Evolutionary conservation across 192 early-diverging fungal genomes (phyloP).

Genomic region (Podochytrium sp.): DNA sequence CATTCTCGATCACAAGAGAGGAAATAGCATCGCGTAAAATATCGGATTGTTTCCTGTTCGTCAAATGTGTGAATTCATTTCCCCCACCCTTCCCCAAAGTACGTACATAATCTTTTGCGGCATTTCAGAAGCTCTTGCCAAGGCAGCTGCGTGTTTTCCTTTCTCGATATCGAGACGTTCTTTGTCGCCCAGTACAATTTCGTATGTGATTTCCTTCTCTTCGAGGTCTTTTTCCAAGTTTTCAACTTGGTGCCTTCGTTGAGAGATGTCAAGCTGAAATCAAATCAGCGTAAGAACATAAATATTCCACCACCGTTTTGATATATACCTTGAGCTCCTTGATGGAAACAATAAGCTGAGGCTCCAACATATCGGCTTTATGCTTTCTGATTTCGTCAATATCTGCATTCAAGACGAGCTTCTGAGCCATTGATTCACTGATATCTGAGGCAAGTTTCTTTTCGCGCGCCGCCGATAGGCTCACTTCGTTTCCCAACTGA

Average conservation of each 20-base stretch:
- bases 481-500: conserved; percentile 66
- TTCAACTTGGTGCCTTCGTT: conserved; percentile 63
- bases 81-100: too few relatives aligned
- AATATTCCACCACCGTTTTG: background rate
- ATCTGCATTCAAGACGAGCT: conserved; percentile 48
- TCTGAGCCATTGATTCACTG: conserved; percentile 48
- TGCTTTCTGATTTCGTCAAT: conserved; percentile 68
- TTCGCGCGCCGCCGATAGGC: conserved; percentile 55
- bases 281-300: background rate
- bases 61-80: conserved; percentile 23
- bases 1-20: conserved; percentile 59
- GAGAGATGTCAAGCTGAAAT: conserved; percentile 58
- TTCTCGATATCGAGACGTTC: conserved; percentile 61
- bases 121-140: conserved; percentile 60
- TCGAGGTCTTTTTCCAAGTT: conserved; percentile 69
- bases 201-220: conserved; percentile 62
- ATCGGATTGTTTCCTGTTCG: conserved; percentile 57
- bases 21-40: conserved; percentile 61
- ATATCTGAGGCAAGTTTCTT: conserved; percentile 54
- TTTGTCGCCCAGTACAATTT: conserved; percentile 55
- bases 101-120: conserved; percentile 64
- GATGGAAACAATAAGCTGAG: conserved; percentile 62
- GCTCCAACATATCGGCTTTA: conserved; percentile 70
- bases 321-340: conserved; percentile 65
- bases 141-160: conserved; percentile 56